Conservation (phyloP, 176 grass and related monocot genomes). For the Carex myosuroides region DNA sequence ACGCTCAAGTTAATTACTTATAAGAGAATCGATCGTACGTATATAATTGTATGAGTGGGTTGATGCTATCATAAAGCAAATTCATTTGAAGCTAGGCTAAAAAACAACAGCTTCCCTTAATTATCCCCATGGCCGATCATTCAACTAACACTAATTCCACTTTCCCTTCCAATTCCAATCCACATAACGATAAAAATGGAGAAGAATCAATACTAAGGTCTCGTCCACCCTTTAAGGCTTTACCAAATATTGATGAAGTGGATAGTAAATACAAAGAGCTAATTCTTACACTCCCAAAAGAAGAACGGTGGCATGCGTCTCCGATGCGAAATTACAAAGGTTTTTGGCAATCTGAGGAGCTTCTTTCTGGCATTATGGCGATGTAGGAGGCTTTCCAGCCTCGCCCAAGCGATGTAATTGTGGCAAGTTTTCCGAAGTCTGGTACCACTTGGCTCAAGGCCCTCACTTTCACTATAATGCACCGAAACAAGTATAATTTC, state of each 20-base stretch:
- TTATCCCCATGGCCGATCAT: too few species aligned
- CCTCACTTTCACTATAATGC: background rate
- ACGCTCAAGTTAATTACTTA: too few species aligned
- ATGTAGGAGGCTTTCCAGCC: slow-evolving; percentile 3
- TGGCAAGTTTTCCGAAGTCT: background rate
- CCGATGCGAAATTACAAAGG: background rate
- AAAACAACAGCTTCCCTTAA: too few species aligned
- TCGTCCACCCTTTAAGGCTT: too few species aligned
- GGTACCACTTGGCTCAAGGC: slow-evolving; percentile 30
- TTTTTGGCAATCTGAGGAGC: background rate
- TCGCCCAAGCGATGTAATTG: background rate
- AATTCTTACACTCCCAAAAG: background rate
- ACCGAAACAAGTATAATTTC: background rate
- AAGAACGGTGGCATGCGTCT: background rate
- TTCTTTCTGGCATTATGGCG: background rate
- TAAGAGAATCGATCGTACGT: too few species aligned
- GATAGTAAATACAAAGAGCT: background rate
- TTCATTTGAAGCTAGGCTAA: too few species aligned
- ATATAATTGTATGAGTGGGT: too few species aligned
- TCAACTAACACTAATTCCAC: too few species aligned
- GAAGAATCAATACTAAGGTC: too few species aligned
- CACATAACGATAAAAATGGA: too few species aligned
- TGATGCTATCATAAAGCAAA: too few species aligned
- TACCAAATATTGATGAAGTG: background rate
- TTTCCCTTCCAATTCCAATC: too few species aligned